phyloP scores from a whole-genome alignment of 164 flowering plant species.

The Magnolia sinica region DNA sequence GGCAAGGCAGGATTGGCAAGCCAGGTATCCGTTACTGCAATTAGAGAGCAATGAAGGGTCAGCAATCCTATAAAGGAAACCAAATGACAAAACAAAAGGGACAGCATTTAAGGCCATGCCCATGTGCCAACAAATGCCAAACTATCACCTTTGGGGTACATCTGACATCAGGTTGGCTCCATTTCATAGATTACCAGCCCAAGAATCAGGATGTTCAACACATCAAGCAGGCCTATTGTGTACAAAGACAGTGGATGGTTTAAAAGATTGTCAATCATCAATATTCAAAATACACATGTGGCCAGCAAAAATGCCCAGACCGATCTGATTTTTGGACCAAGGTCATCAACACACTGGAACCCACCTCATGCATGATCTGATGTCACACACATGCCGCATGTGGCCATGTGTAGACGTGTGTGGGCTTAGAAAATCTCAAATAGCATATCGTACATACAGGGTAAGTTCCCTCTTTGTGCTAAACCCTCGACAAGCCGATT shows the following conservation, averaged over 20 bases:
- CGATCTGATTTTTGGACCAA: background rate
- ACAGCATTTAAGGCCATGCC: background rate
- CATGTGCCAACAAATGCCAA: background rate
- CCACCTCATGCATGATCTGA: background rate
- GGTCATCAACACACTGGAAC: background rate
- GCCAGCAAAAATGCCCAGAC: background rate
- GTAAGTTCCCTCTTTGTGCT: constrained; percentile 82
- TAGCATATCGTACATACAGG: constrained; percentile 45
- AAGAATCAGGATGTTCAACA: background rate
- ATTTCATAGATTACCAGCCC: background rate
- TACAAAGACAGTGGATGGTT: background rate
- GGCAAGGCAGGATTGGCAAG: constrained; percentile 95
- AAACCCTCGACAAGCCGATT: constrained; percentile 94
- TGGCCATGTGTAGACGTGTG: background rate
- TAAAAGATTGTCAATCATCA: background rate
- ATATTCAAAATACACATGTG: background rate
- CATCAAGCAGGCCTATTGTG: background rate
- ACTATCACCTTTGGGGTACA: background rate
- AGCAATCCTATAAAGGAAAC: background rate
- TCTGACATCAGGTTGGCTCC: background rate
- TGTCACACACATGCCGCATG: background rate
- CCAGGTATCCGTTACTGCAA: constrained; percentile 75
- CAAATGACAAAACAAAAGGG: background rate
- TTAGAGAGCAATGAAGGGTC: background rate
- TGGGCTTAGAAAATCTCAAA: background rate